These are phyloP conservation scores for Trichoderma atrobrunneum DNA, from an alignment of 2,329 filamentous ascomycete genomes.

Conservation along the genomic window DNA sequence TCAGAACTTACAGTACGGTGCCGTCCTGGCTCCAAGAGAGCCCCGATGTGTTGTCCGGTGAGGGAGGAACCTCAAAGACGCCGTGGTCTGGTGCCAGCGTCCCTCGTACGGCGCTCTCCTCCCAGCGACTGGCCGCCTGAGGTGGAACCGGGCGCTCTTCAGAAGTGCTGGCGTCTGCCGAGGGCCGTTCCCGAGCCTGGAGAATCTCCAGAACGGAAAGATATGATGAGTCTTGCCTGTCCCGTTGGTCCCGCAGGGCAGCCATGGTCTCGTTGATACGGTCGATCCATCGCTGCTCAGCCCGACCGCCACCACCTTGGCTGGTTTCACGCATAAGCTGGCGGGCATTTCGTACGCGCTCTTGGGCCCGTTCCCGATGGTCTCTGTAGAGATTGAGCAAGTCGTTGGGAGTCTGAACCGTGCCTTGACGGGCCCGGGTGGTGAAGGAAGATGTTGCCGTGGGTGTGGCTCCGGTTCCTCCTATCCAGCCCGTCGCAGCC, in stretches of 20 bases:
- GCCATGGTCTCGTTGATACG: conserved; percentile 37
- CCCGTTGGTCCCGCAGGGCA: conserved; percentile 36
- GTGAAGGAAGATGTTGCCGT: conserved; percentile 26
- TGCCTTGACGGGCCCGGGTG: conserved; percentile 34
- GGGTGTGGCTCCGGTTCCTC: conserved; percentile 20
- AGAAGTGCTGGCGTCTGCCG: conserved; percentile 33
- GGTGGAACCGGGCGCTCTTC: conserved; percentile 39
- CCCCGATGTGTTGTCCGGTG: conserved; percentile 58
- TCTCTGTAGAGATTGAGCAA: conserved; percentile 39
- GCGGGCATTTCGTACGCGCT: conserved; percentile 35
- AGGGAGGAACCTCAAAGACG: conserved; percentile 43
- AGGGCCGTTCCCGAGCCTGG: conserved; percentile 34
- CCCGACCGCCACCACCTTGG: conserved; percentile 21
- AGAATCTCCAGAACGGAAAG: conserved; percentile 39
- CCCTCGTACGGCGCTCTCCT: conserved; percentile 36
- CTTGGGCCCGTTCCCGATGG: conserved; percentile 35
- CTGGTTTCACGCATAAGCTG: conserved; percentile 31
- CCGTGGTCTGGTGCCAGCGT: conserved; percentile 38
- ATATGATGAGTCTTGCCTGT: conserved; percentile 37
- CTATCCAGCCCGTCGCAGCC: conserved; percentile 18
- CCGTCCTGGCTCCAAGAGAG: conserved; percentile 62
- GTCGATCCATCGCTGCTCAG: conserved; percentile 35
- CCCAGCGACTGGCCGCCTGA: conserved; percentile 38
- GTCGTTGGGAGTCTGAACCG: conserved; percentile 38
- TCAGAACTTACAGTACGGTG: conserved; percentile 51